A percentile compares a stretch with the other conserved stretches of the same genome.
Evolutionary conservation across 331 rosid species (phyloP).

Genomic region (Ulmus americana): DNA sequence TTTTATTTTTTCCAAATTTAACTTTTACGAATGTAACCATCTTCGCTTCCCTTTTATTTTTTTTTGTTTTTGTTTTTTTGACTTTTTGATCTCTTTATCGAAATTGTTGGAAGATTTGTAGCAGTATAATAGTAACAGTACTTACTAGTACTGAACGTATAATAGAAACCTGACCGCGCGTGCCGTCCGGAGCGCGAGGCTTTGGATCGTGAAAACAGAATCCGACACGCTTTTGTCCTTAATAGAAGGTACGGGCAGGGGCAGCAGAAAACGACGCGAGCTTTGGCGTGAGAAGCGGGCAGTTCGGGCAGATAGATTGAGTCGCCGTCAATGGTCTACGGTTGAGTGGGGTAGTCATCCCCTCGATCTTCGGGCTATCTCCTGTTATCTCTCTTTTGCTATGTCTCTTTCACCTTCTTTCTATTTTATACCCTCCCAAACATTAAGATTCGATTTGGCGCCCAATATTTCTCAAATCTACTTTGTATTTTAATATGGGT

Average conservation of each 20-base stretch:
- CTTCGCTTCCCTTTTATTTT: neutral
- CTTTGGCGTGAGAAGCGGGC: slow-evolving; percentile 35
- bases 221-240: neutral
- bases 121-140: neutral
- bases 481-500: too few species aligned
- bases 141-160: neutral
- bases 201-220: slow-evolving; percentile 5
- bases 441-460: slow-evolving; percentile 6
- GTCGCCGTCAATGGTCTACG: slow-evolving; percentile 46
- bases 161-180: slow-evolving; percentile 50
- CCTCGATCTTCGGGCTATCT: slow-evolving; percentile 46
- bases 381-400: neutral
- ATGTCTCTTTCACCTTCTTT: slow-evolving; percentile 8
- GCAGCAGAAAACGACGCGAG: slow-evolving; percentile 50
- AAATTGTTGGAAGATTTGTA: neutral
- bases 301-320: slow-evolving; percentile 32
- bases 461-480: slow-evolving; percentile 26
- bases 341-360: slow-evolving; percentile 20
- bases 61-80: neutral
- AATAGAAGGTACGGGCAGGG: slow-evolving; percentile 1
- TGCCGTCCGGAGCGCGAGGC: slow-evolving; percentile 58
- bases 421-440: neutral
- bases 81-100: neutral
- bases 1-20: too few species aligned
- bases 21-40: too few species aligned